phyloP scores from a whole-genome alignment of 2,329 filamentous ascomycete species.

The Xylariaceae sp. region DNA sequence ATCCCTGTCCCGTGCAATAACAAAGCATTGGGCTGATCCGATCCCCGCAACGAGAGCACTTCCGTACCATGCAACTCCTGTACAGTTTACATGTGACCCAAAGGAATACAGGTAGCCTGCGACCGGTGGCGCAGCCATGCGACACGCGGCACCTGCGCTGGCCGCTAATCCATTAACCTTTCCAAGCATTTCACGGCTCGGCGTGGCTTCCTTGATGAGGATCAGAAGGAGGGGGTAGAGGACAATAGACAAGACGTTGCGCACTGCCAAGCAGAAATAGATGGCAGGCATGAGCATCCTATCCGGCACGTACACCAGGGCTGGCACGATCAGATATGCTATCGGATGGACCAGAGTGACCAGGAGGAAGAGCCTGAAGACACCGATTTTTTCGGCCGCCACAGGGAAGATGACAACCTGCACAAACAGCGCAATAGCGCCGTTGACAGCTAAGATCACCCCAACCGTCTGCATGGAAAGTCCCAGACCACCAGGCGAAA shows the following conservation, averaged over 20 bases:
- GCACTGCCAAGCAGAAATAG: constrained; percentile 51
- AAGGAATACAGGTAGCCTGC: constrained; percentile 58
- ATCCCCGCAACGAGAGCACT: constrained; percentile 51
- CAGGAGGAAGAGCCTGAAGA: constrained; percentile 54
- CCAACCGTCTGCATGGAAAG: constrained; percentile 58
- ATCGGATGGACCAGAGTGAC: constrained; percentile 57
- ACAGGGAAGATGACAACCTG: constrained; percentile 58
- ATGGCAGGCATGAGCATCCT: constrained; percentile 49
- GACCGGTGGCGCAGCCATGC: constrained; percentile 62
- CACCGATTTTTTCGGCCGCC: constrained; percentile 52
- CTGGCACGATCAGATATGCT: constrained; percentile 55
- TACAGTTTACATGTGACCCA: constrained; percentile 54
- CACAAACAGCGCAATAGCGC: constrained; percentile 53
- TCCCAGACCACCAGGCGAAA: constrained; percentile 57
- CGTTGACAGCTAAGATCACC: constrained; percentile 54
- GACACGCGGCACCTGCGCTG: constrained; percentile 59
- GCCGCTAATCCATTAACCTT: constrained; percentile 63
- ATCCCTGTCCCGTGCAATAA: constrained; percentile 35
- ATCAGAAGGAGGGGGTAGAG: constrained; percentile 63
- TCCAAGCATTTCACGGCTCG: constrained; percentile 50
- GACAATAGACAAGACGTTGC: constrained; percentile 57
- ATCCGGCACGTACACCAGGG: constrained; percentile 50
- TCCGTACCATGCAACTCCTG: constrained; percentile 59
- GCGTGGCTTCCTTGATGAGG: constrained; percentile 61
- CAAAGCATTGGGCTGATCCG: constrained; percentile 57